Percentiles rank a stretch among this genome's conserved stretches.
Conservation (phyloP, 306 rosid species). For the Clitoria ternatea region DNA sequence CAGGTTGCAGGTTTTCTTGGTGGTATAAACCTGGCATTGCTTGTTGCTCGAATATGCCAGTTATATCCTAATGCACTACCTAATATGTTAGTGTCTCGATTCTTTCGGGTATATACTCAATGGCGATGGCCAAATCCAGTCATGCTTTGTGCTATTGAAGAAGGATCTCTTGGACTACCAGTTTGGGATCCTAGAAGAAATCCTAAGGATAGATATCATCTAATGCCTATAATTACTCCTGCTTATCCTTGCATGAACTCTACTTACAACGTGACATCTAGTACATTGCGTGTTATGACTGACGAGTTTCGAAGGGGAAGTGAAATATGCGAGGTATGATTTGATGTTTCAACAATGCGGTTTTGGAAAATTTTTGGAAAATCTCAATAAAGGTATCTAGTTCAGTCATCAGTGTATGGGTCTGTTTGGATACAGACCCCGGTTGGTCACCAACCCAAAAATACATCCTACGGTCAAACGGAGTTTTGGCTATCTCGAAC, state of each 20-base stretch:
- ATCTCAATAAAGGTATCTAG: not conserved
- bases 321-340: constrained; percentile 84
- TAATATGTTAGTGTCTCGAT: constrained; percentile 90
- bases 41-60: constrained; percentile 99
- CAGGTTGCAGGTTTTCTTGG: constrained; percentile 99
- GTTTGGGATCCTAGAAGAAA: constrained; percentile 98
- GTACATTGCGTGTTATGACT: constrained; percentile 85
- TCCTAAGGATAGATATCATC: constrained; percentile 74
- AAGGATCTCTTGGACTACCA: constrained; percentile 87
- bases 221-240: constrained; percentile 98
- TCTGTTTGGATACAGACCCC: no score
- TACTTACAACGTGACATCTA: constrained; percentile 86
- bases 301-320: constrained; percentile 92
- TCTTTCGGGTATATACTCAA: constrained; percentile 89
- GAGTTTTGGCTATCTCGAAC: no score
- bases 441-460: no score
- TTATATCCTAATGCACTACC: constrained; percentile 93
- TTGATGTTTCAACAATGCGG: not conserved
- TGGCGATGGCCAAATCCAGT: constrained; percentile 99
- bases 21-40: constrained; percentile 96
- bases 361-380: constrained; percentile 1
- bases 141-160: constrained; percentile 88
- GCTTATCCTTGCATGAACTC: constrained; percentile 99
- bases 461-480: no score
- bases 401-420: no score